Conservation (phyloP, 192 early-diverging fungal species). For the Coemansia sp. region DNA sequence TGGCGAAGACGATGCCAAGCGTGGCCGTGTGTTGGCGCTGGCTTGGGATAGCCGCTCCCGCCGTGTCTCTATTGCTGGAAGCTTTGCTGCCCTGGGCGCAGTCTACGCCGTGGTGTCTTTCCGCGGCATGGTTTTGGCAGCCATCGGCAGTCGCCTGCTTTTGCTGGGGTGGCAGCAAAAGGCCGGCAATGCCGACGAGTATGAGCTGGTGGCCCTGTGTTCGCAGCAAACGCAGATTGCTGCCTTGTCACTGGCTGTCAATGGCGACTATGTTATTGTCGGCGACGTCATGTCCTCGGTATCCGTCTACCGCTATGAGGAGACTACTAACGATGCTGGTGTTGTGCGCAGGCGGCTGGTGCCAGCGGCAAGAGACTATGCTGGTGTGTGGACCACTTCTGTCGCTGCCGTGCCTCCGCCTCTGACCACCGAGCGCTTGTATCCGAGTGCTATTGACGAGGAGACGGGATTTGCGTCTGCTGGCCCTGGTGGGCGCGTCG, state of each 20-base stretch:
- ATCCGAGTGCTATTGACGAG: conserved; percentile 8
- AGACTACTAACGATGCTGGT: not conserved
- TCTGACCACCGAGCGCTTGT: conserved; percentile 13
- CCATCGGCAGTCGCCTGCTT: conserved; percentile 61
- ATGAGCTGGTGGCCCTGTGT: conserved; percentile 36
- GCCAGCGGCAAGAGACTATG: conserved; percentile 39
- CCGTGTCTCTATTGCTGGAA: conserved; percentile 58
- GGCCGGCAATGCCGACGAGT: not conserved
- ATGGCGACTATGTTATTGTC: conserved; percentile 72
- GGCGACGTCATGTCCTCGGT: conserved; percentile 87
- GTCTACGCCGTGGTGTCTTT: conserved; percentile 63
- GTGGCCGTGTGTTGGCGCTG: conserved; percentile 75
- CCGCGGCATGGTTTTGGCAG: conserved; percentile 67
- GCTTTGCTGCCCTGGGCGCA: conserved; percentile 61
- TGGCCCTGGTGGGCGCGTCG: not conserved
- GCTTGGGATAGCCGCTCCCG: conserved; percentile 54
- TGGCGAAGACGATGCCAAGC: conserved; percentile 64
- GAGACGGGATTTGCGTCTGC: conserved; percentile 13
- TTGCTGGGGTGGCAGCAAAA: conserved; percentile 44
- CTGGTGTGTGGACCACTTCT: conserved; percentile 38
- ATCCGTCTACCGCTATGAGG: conserved; percentile 58
- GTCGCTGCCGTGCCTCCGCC: conserved; percentile 36
- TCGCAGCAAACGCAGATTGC: conserved; percentile 63
- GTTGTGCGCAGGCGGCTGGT: conserved; percentile 19
- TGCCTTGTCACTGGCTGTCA: conserved; percentile 60